Conservation (phyloP, 768 basidiomycete species). For the Austroboletus eburneus region DNA sequence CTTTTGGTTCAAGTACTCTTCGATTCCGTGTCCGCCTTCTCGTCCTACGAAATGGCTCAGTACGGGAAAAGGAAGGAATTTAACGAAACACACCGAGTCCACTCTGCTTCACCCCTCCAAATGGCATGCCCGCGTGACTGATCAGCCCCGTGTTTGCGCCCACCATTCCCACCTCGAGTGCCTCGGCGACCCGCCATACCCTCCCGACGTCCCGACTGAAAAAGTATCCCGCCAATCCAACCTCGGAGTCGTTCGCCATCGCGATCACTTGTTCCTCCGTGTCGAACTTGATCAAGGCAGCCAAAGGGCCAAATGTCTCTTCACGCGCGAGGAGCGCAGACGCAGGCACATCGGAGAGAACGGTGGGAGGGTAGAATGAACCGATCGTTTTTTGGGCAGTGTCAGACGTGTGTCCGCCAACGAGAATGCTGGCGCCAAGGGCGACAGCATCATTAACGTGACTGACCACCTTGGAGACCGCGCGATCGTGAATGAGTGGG, state of each 20-base stretch:
- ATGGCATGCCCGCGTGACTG: conserved; percentile 77
- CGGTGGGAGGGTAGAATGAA: conserved; percentile 82
- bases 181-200: conserved; percentile 93
- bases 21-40: conserved; percentile 87
- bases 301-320: conserved; percentile 95
- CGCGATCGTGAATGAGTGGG: conserved; percentile 85
- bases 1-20: conserved; percentile 83
- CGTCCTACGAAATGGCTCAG: conserved; percentile 43
- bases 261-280: conserved; percentile 91
- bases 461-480: conserved; percentile 76
- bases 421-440: conserved; percentile 81
- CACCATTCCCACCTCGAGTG: conserved; percentile 91
- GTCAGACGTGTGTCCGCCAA: conserved; percentile 76
- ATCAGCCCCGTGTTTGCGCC: conserved; percentile 79
- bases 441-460: conserved; percentile 88
- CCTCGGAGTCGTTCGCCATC: conserved; percentile 77
- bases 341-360: conserved; percentile 78
- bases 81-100: conserved; percentile 47
- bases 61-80: not conserved
- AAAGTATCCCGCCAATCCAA: conserved; percentile 94
- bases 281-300: conserved; percentile 83
- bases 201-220: conserved; percentile 83
- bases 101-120: conserved; percentile 90
- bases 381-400: conserved; percentile 37
- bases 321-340: conserved; percentile 66